A percentile compares a stretch with the other conserved stretches of the same genome.
These are phyloP conservation scores for Tetrahymena elliotti DNA, from an alignment of 73 alveolate genomes.

Conservation along the genomic window DNA sequence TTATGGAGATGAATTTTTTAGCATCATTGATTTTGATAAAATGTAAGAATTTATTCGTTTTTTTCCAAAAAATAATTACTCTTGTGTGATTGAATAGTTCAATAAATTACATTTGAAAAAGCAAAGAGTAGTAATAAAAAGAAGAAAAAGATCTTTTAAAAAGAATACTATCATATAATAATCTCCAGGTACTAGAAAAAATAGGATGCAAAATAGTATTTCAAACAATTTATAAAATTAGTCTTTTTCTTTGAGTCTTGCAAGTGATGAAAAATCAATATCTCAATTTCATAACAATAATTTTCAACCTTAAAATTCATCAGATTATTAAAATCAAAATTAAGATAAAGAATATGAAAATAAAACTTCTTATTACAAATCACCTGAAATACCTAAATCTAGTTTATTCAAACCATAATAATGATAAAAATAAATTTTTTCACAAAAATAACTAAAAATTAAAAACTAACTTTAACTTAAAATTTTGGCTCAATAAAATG, in stretches of 20 bases:
- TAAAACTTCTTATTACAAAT: neutral
- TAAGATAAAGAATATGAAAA: neutral
- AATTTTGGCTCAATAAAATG: too few relatives aligned
- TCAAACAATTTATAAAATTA: neutral
- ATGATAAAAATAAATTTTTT: neutral
- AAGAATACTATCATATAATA: neutral
- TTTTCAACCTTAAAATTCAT: neutral
- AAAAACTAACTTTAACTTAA: too few relatives aligned
- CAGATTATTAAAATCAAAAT: neutral
- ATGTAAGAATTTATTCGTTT: neutral
- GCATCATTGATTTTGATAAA: neutral
- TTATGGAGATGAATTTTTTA: neutral
- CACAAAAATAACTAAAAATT: too few relatives aligned
- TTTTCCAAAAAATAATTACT: neutral
- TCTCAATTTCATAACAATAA: neutral
- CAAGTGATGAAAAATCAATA: neutral
- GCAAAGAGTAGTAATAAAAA: neutral
- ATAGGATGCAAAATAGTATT: neutral
- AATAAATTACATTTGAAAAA: too few relatives aligned
- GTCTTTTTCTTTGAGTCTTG: neutral
- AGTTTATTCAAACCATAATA: neutral
- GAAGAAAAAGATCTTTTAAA: neutral
- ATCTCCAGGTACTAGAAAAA: neutral
- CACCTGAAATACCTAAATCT: neutral
- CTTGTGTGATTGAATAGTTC: neutral